Conservation (phyloP, 306 rosid species). For the Fragaria vesca region DNA sequence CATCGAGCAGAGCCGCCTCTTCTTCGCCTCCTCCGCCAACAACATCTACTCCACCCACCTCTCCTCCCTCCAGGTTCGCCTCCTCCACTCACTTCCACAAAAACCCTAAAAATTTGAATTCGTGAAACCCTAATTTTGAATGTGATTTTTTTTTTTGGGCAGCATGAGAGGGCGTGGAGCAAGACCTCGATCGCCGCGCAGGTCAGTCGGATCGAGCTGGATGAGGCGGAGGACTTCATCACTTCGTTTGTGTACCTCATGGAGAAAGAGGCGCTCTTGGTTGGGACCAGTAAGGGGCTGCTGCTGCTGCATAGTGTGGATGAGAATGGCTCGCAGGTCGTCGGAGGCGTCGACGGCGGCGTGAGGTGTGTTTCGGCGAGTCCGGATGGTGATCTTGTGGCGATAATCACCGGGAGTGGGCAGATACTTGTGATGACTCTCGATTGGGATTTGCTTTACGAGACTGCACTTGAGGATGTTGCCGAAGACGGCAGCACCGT, state of each 20-base stretch:
- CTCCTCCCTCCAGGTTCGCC: constrained; percentile 65
- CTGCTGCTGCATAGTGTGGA: constrained; percentile 65
- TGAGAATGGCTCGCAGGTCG: constrained; percentile 49
- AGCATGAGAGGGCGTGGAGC: constrained; percentile 63
- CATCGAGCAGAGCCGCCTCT: constrained; percentile 83
- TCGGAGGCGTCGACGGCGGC: constrained; percentile 84
- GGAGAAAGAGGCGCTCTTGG: constrained; percentile 88
- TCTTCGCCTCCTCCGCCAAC: constrained; percentile 76
- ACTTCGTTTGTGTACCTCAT: constrained; percentile 78
- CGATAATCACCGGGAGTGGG: constrained; percentile 53
- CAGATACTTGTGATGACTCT: constrained; percentile 79
- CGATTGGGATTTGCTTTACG: constrained; percentile 91
- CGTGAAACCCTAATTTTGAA: neutral
- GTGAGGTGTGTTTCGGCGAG: constrained; percentile 75
- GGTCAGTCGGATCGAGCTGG: constrained; percentile 54
- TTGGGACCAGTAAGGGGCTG: constrained; percentile 71
- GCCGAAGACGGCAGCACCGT: constrained; percentile 44
- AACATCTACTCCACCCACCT: constrained; percentile 60
- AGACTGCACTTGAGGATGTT: constrained; percentile 52
- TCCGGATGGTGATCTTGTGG: constrained; percentile 88
- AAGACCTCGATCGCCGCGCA: constrained; percentile 35
- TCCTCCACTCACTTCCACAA: neutral
- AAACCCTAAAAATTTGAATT: neutral
- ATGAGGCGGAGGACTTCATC: constrained; percentile 50
- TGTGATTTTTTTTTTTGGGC: constrained; percentile 6